Conservation (phyloP, 345 rosid species). For the Hibiscus tridactylites region DNA sequence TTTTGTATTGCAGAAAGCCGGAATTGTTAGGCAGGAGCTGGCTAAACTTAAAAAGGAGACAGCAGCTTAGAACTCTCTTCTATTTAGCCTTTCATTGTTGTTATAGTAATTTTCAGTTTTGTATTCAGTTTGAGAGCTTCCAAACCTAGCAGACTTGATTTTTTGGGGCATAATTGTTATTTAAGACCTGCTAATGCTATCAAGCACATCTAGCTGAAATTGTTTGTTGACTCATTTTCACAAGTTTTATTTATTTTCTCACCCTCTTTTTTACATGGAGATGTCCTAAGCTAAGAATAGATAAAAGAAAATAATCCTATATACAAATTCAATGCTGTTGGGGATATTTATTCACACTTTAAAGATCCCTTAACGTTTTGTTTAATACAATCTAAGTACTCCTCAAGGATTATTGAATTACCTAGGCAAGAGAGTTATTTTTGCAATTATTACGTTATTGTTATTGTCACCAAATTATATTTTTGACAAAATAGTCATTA, state of each 20-base stretch:
- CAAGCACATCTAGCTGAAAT: neutral
- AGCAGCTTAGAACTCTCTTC: constrained; percentile 8
- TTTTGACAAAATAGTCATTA: too few relatives aligned
- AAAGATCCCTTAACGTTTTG: too few relatives aligned
- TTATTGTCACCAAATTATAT: too few relatives aligned
- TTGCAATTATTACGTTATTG: too few relatives aligned
- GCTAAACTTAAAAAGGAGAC: constrained; percentile 43
- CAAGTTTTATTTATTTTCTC: neutral
- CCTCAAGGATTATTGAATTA: too few relatives aligned
- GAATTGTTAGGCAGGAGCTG: constrained; percentile 47
- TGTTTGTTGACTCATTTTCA: neutral
- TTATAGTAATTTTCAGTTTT: neutral
- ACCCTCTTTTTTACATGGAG: too few relatives aligned
- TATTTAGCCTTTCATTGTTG: too few relatives aligned
- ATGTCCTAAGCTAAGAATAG: neutral
- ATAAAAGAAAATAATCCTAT: neutral
- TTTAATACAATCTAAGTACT: too few relatives aligned
- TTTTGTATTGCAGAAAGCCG: constrained; percentile 34
- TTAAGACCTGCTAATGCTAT: neutral
- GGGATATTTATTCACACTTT: too few relatives aligned
- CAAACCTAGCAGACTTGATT: neutral
- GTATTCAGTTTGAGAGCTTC: constrained; percentile 2
- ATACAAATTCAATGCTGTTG: neutral
- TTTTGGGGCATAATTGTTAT: neutral
- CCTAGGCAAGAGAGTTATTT: too few relatives aligned